phyloP scores from a whole-genome alignment of 192 early-diverging fungal species.

The Podila epigama region DNA sequence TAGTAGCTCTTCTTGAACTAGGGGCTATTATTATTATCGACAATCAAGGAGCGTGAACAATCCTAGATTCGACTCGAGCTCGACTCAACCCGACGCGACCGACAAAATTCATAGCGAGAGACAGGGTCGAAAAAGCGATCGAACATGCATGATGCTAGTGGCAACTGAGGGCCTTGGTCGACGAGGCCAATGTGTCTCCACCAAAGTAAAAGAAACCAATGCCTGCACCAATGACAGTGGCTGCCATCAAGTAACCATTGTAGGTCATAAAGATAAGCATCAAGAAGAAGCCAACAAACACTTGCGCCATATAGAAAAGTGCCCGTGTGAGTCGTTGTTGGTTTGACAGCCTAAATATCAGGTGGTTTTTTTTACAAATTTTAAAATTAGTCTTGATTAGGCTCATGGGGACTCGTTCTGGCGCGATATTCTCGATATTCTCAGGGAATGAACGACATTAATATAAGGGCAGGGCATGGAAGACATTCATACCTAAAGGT shows the following conservation, averaged over 20 bases:
- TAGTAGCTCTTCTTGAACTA: too few species aligned
- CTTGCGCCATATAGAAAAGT: conserved; percentile 69
- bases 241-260: conserved; percentile 77
- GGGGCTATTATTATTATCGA: too few species aligned
- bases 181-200: conserved; percentile 27
- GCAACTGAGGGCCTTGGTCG: conserved; percentile 39
- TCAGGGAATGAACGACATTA: too few species aligned
- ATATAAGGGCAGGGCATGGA: too few species aligned
- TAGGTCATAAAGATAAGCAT: conserved; percentile 91
- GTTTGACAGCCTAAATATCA: conserved; percentile 38
- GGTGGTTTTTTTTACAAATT: neutral
- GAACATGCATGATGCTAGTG: neutral
- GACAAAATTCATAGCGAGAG: too few species aligned
- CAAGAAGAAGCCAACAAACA: conserved; percentile 73
- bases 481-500: conserved; percentile 19
- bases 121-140: too few species aligned
- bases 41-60: too few species aligned
- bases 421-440: too few species aligned
- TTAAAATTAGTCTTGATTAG: conserved; percentile 6
- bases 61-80: too few species aligned
- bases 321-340: conserved; percentile 65
- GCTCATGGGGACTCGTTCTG: too few species aligned
- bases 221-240: conserved; percentile 71
- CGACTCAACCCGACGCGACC: too few species aligned
- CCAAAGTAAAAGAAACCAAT: conserved; percentile 58